Percentiles rank a stretch among this genome's conserved stretches.
Evolutionary conservation across 2,329 filamentous ascomycete genomes (phyloP).

Genomic region (Chaetothyriales sp.): DNA sequence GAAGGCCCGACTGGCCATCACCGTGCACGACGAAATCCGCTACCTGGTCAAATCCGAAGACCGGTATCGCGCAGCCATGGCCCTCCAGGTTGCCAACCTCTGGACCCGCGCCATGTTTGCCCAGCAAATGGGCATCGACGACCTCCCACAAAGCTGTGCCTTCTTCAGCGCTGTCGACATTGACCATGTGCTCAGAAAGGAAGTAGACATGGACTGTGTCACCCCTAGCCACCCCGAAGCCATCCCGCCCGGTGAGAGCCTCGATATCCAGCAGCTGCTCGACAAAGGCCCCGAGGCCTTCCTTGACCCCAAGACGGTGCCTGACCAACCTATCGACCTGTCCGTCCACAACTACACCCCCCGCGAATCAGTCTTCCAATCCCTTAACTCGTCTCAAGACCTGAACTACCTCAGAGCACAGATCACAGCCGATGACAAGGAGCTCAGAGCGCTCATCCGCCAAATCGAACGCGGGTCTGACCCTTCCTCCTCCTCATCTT

Average conservation of each 20-base stretch:
- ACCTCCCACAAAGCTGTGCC: slow-evolving; percentile 83
- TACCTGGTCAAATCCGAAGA: slow-evolving; percentile 78
- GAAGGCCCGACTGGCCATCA: slow-evolving; percentile 71
- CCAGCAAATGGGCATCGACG: slow-evolving; percentile 89
- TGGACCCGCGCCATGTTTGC: slow-evolving; percentile 98
- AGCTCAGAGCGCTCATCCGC: slow-evolving; percentile 58
- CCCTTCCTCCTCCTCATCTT: not conserved
- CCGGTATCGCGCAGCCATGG: slow-evolving; percentile 79
- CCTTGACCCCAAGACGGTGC: slow-evolving; percentile 50
- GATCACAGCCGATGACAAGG: slow-evolving; percentile 57
- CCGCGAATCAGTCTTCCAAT: slow-evolving; percentile 65
- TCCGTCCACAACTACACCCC: slow-evolving; percentile 52
- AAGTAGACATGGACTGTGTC: slow-evolving; percentile 94
- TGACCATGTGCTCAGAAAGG: slow-evolving; percentile 88
- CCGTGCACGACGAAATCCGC: slow-evolving; percentile 93
- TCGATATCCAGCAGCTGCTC: slow-evolving; percentile 70
- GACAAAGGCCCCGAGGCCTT: slow-evolving; percentile 52
- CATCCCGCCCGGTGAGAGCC: slow-evolving; percentile 70
- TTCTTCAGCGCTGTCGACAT: slow-evolving; percentile 95
- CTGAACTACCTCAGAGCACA: slow-evolving; percentile 66
- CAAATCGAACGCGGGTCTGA: slow-evolving; percentile 32
- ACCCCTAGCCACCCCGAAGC: slow-evolving; percentile 69
- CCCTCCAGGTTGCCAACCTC: slow-evolving; percentile 80
- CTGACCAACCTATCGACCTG: slow-evolving; percentile 36
- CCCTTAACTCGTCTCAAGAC: slow-evolving; percentile 39